Conservation (phyloP, 768 basidiomycete species). For the Hypholoma sublateritium region DNA sequence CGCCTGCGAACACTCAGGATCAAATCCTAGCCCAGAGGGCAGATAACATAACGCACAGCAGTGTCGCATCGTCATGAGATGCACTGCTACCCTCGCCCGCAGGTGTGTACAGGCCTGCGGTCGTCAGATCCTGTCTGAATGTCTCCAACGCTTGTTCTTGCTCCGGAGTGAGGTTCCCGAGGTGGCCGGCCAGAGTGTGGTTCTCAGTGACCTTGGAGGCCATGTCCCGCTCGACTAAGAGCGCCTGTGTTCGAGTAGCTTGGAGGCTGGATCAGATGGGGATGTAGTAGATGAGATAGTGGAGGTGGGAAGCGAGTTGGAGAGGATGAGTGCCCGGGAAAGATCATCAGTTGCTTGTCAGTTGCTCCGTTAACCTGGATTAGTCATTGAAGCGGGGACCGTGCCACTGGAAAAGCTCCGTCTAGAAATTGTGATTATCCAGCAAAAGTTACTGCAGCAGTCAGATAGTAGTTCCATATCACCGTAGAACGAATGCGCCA, state of each 20-base stretch:
- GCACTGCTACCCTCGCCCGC: constrained; percentile 28
- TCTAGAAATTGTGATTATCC: too few relatives aligned
- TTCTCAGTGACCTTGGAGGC: not conserved
- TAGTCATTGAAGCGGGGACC: not conserved
- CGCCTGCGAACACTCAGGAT: constrained; percentile 49
- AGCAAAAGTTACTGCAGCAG: too few relatives aligned
- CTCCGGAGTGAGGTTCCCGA: constrained; percentile 49
- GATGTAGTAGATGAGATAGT: not conserved
- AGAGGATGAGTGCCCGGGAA: not conserved
- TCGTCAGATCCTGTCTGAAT: constrained; percentile 54
- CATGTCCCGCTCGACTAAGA: not conserved
- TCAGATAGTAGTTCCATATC: too few relatives aligned
- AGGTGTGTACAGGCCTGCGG: constrained; percentile 53
- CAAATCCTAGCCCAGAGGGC: not conserved
- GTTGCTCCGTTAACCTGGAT: not conserved
- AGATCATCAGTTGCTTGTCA: not conserved
- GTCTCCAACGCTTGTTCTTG: constrained; percentile 48
- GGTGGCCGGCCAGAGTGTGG: constrained; percentile 41
- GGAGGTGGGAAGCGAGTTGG: not conserved
- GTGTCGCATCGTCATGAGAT: constrained; percentile 64
- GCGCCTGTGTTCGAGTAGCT: not conserved
- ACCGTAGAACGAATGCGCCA: too few relatives aligned
- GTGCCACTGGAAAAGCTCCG: too few relatives aligned
- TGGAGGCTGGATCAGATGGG: not conserved
- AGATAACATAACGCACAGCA: constrained; percentile 47